Base-by-base conservation (phyloP, 345 rosid species). In the Syzygium grande region DNA sequence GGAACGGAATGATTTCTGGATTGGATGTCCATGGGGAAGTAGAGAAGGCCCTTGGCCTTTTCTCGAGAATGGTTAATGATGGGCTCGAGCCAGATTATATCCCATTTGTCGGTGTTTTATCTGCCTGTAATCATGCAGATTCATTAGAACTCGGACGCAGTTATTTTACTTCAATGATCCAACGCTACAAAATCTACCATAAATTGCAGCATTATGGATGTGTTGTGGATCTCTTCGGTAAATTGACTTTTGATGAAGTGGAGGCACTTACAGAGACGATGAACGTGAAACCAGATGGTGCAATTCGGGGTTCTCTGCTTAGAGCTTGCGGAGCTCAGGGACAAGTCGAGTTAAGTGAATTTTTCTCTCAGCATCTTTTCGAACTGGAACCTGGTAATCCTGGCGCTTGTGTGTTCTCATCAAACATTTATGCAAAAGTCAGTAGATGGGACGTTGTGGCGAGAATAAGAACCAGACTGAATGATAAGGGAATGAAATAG, bases 381-480 rank as follows among this genome's bases (percentile, higher is more conserved):
- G 90, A 94, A 88, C 68, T 90, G 85, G 95, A 94, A 88, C 96
- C 97, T 9, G 89, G 93, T 29, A 94, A 93, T 85, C 89, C 94
- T 1, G 96, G 97, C 58, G 91, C 93, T 89, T 92, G 92, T 86
- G 91, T 96, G 38, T 96, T 96, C 68, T 88, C 95, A 86, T 96
- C 97, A 34, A 95, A 96, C 92, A 97, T 94, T n/a, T 96, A 95
- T 59, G 98, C 97, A 34, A 78, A 91, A 88, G 96, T 94, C 83
- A 94, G 94, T 43, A 91, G 94, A 88, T 93, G 97, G 94, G 93
- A 95, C 10, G 94, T 93, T 86, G 97, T 95, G 86, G 94, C 97
- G 29, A 92, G 88, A 89, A 89, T 91, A 87, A 88, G 97, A 90
- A 90, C 92, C 2, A 88, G 27, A 51, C 91, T 97, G 87, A 92